Percentiles rank a stretch among this genome's conserved stretches.
These are phyloP conservation scores for Zarea fungicola DNA, from an alignment of 2,329 filamentous ascomycete genomes.

Conservation along the genomic window DNA sequence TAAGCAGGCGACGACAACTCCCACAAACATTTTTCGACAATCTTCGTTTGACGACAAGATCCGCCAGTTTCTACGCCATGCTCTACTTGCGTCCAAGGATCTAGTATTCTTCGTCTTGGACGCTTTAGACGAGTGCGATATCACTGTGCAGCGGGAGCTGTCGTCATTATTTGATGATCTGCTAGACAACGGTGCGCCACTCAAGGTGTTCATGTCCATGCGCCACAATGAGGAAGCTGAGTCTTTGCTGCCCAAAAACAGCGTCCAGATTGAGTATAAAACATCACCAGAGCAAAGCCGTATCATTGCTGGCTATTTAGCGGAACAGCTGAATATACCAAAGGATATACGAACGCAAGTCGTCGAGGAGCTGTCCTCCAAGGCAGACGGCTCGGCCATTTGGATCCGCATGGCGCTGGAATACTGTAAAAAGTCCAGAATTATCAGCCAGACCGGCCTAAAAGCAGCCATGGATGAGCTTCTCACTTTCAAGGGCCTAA, in stretches of 20 bases:
- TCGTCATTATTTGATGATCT: background rate
- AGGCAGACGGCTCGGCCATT: conserved; percentile 12
- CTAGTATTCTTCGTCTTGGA: background rate
- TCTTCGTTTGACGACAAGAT: background rate
- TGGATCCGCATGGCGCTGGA: conserved; percentile 11
- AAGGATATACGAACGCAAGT: background rate
- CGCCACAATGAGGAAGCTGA: background rate
- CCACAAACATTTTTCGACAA: background rate
- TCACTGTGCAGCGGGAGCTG: background rate
- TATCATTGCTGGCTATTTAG: background rate
- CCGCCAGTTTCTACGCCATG: background rate
- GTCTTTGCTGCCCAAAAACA: background rate
- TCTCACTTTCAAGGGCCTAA: background rate
- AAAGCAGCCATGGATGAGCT: background rate
- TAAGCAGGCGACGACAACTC: background rate
- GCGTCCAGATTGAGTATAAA: background rate
- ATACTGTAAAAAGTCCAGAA: conserved; percentile 1
- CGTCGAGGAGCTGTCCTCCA: conserved; percentile 1
- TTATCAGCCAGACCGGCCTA: background rate
- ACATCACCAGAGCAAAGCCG: background rate
- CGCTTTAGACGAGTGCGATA: background rate
- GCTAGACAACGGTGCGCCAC: background rate
- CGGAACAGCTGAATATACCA: background rate
- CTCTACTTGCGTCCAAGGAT: background rate
- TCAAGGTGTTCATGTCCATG: background rate